Evolutionary conservation across 257 asterid genomes (phyloP), one percentile per base, ranked within the genome.

Genomic region (Plectranthus barbatus): DNA sequence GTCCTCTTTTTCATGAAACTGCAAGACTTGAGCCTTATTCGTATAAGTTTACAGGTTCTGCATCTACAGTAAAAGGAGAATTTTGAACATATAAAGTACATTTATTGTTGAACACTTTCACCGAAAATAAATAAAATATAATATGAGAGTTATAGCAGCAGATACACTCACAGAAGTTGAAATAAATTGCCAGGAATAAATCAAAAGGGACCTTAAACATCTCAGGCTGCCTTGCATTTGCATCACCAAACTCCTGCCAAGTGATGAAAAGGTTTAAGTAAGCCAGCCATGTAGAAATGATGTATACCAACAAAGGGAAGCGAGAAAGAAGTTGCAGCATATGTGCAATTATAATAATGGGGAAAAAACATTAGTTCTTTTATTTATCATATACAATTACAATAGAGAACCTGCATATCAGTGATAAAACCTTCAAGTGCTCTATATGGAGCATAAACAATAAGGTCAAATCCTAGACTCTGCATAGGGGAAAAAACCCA

Each of bases 381-480:
- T 47, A 17, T 18, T 56, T 20, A 10, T 4, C 20, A 39, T 26
- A 41, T 56, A 67, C 23, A 74, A 58, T 66, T 55, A 19, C 66
- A 58, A 56, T 31, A 56, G 75, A 54, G 15, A 53, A 89, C 99
- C 99, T 91, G 91, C 46, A 83, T 29, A 47, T 91, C 97, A 72
- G 20, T 76, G 72, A 81, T 52, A 81, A 86, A 86, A 72, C 96
- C 99, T 66, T 82, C 85, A 62, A 92, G 81, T 37, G 99, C 86
- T 61, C 99, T 92, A 77, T 92, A 92, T 39, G 99, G 99, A 58
- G 97, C 87, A 74, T 79, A 92, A 72, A 87, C 97, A 71, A 92
- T 92, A 42, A 92, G 96, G 81, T 89, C 97, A 60, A 92, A 92
- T 60, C 90, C 98, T 19, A 91, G 77, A 76, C 95, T 88, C 98